Evolutionary conservation across 2,329 filamentous ascomycete species (phyloP).

Genomic region (Botrytis medusae): DNA sequence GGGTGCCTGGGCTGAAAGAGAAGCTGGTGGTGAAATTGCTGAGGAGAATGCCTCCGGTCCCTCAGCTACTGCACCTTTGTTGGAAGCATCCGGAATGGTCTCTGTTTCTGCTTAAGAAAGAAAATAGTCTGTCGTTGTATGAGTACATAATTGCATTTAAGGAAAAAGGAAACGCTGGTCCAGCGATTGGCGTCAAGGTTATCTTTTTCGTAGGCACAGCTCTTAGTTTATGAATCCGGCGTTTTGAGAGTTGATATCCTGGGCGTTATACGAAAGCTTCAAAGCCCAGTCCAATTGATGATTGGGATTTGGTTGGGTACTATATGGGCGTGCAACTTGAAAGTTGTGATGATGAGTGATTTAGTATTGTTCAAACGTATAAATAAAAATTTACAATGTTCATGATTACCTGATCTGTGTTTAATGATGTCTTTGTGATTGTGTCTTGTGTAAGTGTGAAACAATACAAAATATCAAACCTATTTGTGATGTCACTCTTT

Average conservation of each 20-base stretch:
- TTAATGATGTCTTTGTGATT: neutral
- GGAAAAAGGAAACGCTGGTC: constrained; percentile 3
- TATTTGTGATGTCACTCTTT: neutral
- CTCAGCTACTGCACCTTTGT: constrained; percentile 10
- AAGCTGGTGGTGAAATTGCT: constrained; percentile 62
- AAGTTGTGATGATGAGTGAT: neutral
- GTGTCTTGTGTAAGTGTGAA: too few relatives aligned
- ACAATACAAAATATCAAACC: too few relatives aligned
- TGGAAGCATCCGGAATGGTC: constrained; percentile 20
- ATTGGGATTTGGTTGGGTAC: constrained; percentile 4
- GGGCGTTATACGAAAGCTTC: constrained; percentile 11
- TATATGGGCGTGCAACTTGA: neutral
- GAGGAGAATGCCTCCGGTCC: constrained; percentile 28
- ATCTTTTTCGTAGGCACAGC: constrained; percentile 1
- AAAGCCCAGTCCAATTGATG: neutral
- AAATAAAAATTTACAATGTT: constrained; percentile 3
- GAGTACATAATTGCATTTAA: constrained; percentile 17
- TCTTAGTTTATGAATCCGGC: constrained; percentile 12
- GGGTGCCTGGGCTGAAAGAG: constrained; percentile 90
- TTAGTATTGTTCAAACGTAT: neutral
- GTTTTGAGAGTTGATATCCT: constrained; percentile 18
- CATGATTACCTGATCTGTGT: neutral
- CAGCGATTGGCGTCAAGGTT: constrained; percentile 16
- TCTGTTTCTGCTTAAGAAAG: constrained; percentile 13
- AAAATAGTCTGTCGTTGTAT: constrained; percentile 4